Evolutionary conservation across 2,329 filamentous ascomycete species (phyloP), one percentile per base, ranked within the genome.

Genomic region (Dendrostoma leiphaemia): DNA sequence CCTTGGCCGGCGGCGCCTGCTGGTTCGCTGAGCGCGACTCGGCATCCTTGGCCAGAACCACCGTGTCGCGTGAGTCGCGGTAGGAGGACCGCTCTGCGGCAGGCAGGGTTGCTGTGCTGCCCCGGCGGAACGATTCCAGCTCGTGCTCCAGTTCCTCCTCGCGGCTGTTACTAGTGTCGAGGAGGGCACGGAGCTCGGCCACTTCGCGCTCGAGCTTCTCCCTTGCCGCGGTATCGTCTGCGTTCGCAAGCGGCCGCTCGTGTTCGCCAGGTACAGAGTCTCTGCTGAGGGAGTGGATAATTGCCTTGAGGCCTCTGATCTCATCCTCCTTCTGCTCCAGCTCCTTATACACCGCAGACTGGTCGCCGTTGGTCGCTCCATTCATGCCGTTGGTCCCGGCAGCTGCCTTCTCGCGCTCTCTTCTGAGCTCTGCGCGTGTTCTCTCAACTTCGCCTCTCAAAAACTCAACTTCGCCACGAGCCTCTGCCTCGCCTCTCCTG

Each of bases 261-360:
- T 71, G 70, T 23, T 64, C 62, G 26, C 71, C 71, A 3, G 77
- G 76, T n/a, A 80, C 74, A 10, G 86, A 82, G 61, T 90, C 90
- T 58, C 91, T 82, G 69, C 91, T 96, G 34, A 99, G 79, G 17
- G 91, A 96, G 72, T 97, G 93, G 57, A 99, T 97, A 67, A 99
- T 97, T 40, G 94, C 93, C 72, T 97, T 99, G 60, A 99, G 81
- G 44, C 94, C 94, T 59, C 93, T 84, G 65, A 99, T 97, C 74
- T 99, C 94, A 64, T 99, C 94, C 65, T 99, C 93, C 68, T 95
- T 94, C 67, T 96, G 89, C 67, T 95, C 91, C 28, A 97, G 72
- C 60, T 96, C 91, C 69, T 90, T 90, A 40, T 82, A 80, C 44
- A 76, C 70, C 23, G 77, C 73, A 9, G 74, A 70, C 2, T 78